A percentile compares a stretch with the other conserved stretches of the same genome.
Conservation (phyloP, 2,329 filamentous ascomycete genomes). For the Verticillium zaregamsianum region DNA sequence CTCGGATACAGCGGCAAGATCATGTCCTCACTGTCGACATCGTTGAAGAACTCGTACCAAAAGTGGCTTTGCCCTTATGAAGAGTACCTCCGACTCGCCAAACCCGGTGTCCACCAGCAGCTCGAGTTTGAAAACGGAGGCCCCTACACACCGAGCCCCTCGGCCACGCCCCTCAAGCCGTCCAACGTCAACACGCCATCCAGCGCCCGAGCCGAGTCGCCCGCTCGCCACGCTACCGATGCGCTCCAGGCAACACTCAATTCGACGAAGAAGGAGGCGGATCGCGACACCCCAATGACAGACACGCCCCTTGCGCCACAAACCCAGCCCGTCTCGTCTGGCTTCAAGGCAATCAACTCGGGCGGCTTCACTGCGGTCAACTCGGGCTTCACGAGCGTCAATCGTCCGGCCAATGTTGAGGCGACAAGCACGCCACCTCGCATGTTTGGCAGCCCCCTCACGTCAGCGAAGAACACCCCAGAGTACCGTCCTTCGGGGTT, state of each 20-base stretch:
- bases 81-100: constrained; percentile 84
- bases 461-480: constrained; percentile 60
- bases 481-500: constrained; percentile 56
- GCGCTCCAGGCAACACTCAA: constrained; percentile 45
- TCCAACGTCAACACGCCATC: constrained; percentile 57
- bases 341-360: constrained; percentile 58
- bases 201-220: constrained; percentile 60
- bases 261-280: constrained; percentile 38
- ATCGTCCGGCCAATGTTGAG: constrained; percentile 40
- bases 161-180: constrained; percentile 66
- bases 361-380: constrained; percentile 74
- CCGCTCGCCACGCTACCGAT: constrained; percentile 55
- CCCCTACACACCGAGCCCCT: constrained; percentile 73
- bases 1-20: constrained; percentile 98
- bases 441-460: constrained; percentile 57
- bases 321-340: constrained; percentile 36
- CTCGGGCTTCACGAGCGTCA: constrained; percentile 63
- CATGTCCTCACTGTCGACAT: constrained; percentile 97
- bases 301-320: constrained; percentile 37
- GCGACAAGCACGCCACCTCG: constrained; percentile 58
- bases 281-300: constrained; percentile 43
- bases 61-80: constrained; percentile 97
- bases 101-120: constrained; percentile 95
- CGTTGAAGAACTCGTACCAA: constrained; percentile 96
- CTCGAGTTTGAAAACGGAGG: constrained; percentile 91